Evolutionary conservation across 1,284 basidiomycete genomes (phyloP), one percentile per base, ranked within the genome.

Genomic region (Heterobasidion occidentale): DNA sequence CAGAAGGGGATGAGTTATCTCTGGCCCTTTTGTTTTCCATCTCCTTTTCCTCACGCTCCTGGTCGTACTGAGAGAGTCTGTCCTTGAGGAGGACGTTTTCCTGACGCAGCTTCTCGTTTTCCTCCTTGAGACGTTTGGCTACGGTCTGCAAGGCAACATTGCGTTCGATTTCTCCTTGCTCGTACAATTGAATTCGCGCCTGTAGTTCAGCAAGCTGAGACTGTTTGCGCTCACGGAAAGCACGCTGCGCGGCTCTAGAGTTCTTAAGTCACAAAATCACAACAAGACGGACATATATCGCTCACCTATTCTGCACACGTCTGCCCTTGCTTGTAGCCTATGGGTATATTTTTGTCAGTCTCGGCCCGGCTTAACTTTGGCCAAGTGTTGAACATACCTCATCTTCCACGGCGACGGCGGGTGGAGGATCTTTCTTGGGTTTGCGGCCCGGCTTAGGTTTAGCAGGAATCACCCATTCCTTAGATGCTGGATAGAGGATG

Each of bases 371-470:
- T 27, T 27, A 6, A 27, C 27, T 4, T 27, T 27, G 27, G 4
- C 4, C 6, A 27, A 27, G 27, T 27, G 27, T 27, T 27, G 27
- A 42, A 68, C 74, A 59, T 80, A 68, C 75, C 60, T 81, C 79
- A 34, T 74, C 72, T 49, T 74, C 74, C 27, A 74, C 74, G 38
- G 73, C 72, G 47, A 67, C 56, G 36, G 71, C 55, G n/a, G 11
- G 11, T 50, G 69, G 35, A 4, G 61, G 59, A 60, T 90, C 89
- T 62, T 84, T 88, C 77, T 90, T 92, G 46, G 90, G 91, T 74
- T 94, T 94, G 54, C 92, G 77, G 36, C 92, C 92, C 35, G 92
- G 92, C 70, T 93, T 94, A 17, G 91, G 90, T 63, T 91, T 90
- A 36, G 93, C 86, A 49, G 89, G 89, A 61, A 94, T 87, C 53